Evolutionary conservation across 345 rosid species (phyloP).

Genomic region (Turnera subulata): DNA sequence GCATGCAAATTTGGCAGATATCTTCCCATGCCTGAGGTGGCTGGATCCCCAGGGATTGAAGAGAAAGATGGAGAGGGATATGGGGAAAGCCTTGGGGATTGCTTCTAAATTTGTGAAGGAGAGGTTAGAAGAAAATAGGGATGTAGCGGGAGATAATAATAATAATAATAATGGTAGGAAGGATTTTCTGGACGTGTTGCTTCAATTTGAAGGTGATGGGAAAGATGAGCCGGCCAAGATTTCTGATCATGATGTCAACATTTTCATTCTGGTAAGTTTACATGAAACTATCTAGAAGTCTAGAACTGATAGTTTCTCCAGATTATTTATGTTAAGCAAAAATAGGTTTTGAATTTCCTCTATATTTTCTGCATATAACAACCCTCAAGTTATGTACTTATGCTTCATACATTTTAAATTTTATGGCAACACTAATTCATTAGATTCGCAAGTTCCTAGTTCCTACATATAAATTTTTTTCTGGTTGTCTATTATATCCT

Average conservation of each 20-base stretch:
- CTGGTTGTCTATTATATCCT: too few relatives aligned
- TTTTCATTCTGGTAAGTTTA: slow-evolving; percentile 41
- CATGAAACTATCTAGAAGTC: neutral
- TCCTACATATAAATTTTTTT: too few relatives aligned
- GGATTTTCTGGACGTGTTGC: slow-evolving; percentile 52
- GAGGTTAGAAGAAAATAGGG: slow-evolving; percentile 30
- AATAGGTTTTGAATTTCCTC: too few relatives aligned
- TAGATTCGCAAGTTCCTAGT: too few relatives aligned
- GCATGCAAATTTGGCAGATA: slow-evolving; percentile 35
- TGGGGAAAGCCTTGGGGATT: slow-evolving; percentile 47
- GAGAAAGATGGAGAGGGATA: slow-evolving; percentile 41
- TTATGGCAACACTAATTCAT: too few relatives aligned
- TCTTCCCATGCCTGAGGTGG: slow-evolving; percentile 41
- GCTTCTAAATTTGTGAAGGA: slow-evolving; percentile 38
- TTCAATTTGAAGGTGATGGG: slow-evolving; percentile 45
- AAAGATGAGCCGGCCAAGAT: slow-evolving; percentile 40
- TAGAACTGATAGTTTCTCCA: too few relatives aligned
- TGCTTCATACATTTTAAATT: neutral
- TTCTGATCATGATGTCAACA: slow-evolving; percentile 29
- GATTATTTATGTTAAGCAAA: too few relatives aligned
- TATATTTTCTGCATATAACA: neutral
- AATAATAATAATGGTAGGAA: slow-evolving; percentile 13
- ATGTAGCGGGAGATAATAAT: too few relatives aligned
- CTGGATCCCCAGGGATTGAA: slow-evolving; percentile 50
- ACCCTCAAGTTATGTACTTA: neutral